Percentiles rank a stretch among this genome's conserved stretches.
These are phyloP conservation scores for Atalantia buxifolia DNA, from an alignment of 345 rosid species.

Conservation along the genomic window DNA sequence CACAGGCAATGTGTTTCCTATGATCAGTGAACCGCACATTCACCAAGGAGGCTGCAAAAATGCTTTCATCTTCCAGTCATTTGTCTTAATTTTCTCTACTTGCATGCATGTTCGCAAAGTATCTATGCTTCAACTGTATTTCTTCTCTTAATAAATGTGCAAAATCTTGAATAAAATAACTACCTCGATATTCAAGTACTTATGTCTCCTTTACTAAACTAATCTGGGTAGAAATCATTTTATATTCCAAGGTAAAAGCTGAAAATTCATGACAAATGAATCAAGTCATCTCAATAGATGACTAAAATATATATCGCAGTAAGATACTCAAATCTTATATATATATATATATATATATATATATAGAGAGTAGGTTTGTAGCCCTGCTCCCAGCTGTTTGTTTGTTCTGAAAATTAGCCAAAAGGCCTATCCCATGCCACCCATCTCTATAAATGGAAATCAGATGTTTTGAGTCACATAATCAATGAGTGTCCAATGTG, in stretches of 20 bases:
- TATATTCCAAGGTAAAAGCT: not conserved
- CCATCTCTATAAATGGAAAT: not conserved
- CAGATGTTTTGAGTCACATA: not conserved
- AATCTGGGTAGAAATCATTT: not conserved
- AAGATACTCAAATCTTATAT: not conserved
- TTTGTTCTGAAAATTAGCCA: not conserved
- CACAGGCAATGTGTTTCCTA: constrained; percentile 46
- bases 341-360: no score
- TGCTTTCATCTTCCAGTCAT: not conserved
- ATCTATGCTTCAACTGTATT: not conserved
- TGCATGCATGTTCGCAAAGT: not conserved
- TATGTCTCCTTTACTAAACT: not conserved
- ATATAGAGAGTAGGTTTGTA: no score
- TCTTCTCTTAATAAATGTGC: not conserved
- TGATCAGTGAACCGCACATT: not conserved
- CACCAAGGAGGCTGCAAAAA: not conserved
- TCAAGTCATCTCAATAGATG: not conserved
- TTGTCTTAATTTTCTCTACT: not conserved
- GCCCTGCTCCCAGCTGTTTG: constrained; percentile 19
- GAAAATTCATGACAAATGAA: not conserved
- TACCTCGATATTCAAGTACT: no score
- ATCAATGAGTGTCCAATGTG: not conserved
- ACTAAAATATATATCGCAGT: no score
- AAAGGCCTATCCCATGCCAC: not conserved
- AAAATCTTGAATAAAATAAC: not conserved